These are phyloP conservation scores for Thraustochytrium sp. DNA, from an alignment of 352 stramenopile species.

Conservation along the genomic window DNA sequence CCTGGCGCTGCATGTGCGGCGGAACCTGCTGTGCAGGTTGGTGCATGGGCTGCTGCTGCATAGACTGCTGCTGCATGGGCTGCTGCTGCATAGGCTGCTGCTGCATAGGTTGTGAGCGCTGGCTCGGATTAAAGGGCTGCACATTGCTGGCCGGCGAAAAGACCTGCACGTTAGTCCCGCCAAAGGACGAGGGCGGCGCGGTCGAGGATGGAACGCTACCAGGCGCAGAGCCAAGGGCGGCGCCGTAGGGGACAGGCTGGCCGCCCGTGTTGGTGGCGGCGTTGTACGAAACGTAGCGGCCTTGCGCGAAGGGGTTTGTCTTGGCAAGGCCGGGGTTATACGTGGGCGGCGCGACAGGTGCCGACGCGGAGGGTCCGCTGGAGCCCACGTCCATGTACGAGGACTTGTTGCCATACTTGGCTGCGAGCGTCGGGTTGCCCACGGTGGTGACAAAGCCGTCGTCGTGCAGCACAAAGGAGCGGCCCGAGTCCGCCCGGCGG, in stretches of 20 bases:
- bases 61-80: background rate
- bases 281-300: conserved; percentile 27
- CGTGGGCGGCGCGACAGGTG: background rate
- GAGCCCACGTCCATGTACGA: conserved; percentile 5
- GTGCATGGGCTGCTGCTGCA: background rate
- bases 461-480: conserved; percentile 65
- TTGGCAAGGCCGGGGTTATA: conserved; percentile 24
- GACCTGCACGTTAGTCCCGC: background rate
- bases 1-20: background rate
- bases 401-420: conserved; percentile 74
- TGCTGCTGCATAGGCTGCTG: background rate
- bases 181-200: background rate
- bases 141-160: background rate
- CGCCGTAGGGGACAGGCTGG: background rate
- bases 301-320: background rate
- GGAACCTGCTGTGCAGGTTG: background rate
- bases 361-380: background rate
- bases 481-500: background rate
- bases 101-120: background rate
- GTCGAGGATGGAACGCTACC: background rate
- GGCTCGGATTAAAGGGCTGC: background rate
- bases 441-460: conserved; percentile 79
- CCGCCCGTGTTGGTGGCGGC: background rate
- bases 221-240: background rate
- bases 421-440: conserved; percentile 73